A percentile compares a stretch with the other conserved stretches of the same genome.
Evolutionary conservation across 192 early-diverging fungal genomes (phyloP).

Genomic region (Chytriomyces sp.): DNA sequence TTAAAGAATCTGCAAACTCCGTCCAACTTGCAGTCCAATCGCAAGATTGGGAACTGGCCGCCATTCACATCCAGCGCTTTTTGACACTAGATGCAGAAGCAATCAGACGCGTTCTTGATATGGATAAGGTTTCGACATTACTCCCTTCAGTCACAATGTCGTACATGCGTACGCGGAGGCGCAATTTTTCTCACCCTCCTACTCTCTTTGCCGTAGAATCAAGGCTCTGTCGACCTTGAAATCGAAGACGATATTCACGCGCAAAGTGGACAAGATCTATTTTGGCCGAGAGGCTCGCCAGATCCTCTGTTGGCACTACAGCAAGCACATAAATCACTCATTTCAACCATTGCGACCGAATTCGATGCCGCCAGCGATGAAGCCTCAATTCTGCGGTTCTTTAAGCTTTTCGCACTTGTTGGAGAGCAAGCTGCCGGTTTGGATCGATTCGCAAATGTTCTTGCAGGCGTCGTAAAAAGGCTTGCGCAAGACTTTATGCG

Average conservation of each 20-base stretch:
- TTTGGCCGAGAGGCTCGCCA: slow-evolving; percentile 13
- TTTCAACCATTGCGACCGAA: slow-evolving; percentile 71
- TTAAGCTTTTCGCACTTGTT: slow-evolving; percentile 88
- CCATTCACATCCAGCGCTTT: slow-evolving; percentile 65
- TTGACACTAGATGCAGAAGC: slow-evolving; percentile 62
- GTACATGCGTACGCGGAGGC: no score
- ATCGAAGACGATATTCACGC: no score
- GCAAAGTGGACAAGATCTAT: background rate
- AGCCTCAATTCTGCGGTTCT: slow-evolving; percentile 80
- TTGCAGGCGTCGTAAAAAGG: slow-evolving; percentile 78
- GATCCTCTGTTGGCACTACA: slow-evolving; percentile 60
- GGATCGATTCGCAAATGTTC: slow-evolving; percentile 84
- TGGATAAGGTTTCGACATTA: slow-evolving; percentile 41
- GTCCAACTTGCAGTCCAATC: slow-evolving; percentile 66
- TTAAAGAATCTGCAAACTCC: slow-evolving; percentile 69
- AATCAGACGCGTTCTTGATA: slow-evolving; percentile 68
- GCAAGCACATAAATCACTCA: slow-evolving; percentile 66
- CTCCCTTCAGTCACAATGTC: no score
- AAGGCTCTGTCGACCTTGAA: no score
- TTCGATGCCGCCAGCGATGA: slow-evolving; percentile 80
- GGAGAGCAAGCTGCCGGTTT: slow-evolving; percentile 84
- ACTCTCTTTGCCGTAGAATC: no score
- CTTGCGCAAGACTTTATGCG: slow-evolving; percentile 73
- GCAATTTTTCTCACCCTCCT: no score
- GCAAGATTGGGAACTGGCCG: slow-evolving; percentile 73